phyloP scores from a whole-genome alignment of 1,139 yeast species.

The Debaryomyces psychrophilus region DNA sequence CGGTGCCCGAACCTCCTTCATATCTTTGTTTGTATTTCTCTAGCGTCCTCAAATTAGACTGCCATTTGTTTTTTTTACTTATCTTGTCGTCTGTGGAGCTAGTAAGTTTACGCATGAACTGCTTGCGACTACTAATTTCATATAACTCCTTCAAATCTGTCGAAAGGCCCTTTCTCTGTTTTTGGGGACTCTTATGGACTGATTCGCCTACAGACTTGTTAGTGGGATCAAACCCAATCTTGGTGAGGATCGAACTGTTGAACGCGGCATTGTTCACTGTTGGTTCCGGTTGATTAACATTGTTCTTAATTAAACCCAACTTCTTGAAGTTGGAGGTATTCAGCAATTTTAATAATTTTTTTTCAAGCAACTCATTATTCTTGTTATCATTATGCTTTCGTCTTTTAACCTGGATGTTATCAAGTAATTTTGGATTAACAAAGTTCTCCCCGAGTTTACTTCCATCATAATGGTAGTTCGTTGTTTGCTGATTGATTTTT shows the following conservation, averaged over 20 bases:
- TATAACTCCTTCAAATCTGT: slow-evolving; percentile 27
- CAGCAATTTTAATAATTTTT: slow-evolving; percentile 27
- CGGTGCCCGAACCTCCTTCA: not conserved
- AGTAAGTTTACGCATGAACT: slow-evolving; percentile 22
- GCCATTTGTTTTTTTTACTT: slow-evolving; percentile 26
- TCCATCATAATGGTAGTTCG: slow-evolving; percentile 18
- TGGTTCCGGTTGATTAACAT: slow-evolving; percentile 20
- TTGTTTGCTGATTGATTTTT: slow-evolving; percentile 32
- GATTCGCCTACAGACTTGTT: slow-evolving; percentile 11
- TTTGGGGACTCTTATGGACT: slow-evolving; percentile 17
- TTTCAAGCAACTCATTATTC: slow-evolving; percentile 39
- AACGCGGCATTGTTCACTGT: slow-evolving; percentile 22
- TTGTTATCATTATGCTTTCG: slow-evolving; percentile 35
- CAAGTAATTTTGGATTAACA: slow-evolving; percentile 50
- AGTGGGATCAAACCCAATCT: slow-evolving; percentile 59
- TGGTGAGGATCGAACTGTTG: slow-evolving; percentile 26
- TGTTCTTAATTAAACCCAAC: slow-evolving; percentile 26
- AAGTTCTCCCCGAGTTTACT: slow-evolving; percentile 30
- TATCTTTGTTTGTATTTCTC: slow-evolving; percentile 22
- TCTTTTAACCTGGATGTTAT: slow-evolving; percentile 36
- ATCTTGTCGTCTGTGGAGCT: slow-evolving; percentile 24
- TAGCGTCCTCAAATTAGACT: slow-evolving; percentile 21
- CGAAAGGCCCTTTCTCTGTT: slow-evolving; percentile 18
- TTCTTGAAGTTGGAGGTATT: slow-evolving; percentile 20
- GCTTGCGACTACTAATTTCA: slow-evolving; percentile 25